A percentile compares a stretch with the other conserved stretches of the same genome.
These are phyloP conservation scores for Pyricularia sp. DNA, from an alignment of 2,329 filamentous ascomycete species.

Conservation along the genomic window DNA sequence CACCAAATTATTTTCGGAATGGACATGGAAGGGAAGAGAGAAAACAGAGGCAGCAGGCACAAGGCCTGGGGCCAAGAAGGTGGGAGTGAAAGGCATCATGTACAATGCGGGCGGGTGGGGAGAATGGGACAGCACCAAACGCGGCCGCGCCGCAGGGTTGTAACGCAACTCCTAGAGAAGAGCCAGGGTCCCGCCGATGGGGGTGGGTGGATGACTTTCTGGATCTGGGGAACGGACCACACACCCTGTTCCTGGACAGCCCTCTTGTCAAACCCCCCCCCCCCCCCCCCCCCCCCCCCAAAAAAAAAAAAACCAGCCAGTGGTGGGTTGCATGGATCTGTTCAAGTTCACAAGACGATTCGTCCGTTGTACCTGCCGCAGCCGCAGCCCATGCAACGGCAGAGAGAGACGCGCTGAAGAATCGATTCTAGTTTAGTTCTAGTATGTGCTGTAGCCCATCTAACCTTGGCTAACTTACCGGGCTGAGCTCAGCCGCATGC, in stretches of 20 bases:
- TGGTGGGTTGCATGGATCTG: not conserved
- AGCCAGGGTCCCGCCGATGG: not conserved
- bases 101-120: constrained; percentile 1
- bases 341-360: not conserved
- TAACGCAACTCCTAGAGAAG: not conserved
- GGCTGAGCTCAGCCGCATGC: not conserved
- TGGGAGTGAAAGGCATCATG: constrained; percentile 5
- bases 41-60: not conserved
- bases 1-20: not conserved
- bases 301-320: no score
- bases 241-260: not conserved
- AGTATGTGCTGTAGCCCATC: not conserved
- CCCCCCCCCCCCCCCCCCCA: no score
- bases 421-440: not conserved
- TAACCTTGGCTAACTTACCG: not conserved
- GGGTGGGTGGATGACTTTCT: not conserved
- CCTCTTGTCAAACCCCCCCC: not conserved
- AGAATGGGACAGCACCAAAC: not conserved
- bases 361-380: not conserved
- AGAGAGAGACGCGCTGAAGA: not conserved
- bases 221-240: not conserved
- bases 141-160: not conserved
- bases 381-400: not conserved
- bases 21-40: not conserved
- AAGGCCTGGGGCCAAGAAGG: not conserved